phyloP scores from a whole-genome alignment of 129 eudicot genomes.

The Apium graveolens region DNA sequence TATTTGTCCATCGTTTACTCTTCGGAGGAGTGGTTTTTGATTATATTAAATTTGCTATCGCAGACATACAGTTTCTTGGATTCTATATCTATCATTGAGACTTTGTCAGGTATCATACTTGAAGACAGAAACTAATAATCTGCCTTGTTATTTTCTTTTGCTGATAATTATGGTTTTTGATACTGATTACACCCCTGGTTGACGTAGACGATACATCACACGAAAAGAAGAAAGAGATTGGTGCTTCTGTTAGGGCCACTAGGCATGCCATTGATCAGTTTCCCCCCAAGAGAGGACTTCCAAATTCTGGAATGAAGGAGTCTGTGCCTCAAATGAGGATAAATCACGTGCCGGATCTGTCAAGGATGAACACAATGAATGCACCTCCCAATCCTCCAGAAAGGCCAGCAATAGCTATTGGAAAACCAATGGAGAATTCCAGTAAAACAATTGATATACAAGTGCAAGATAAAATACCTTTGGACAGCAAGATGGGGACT shows the following conservation, averaged over 20 bases:
- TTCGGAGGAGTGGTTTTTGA: constrained; percentile 13
- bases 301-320: constrained; percentile 38
- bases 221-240: constrained; percentile 35
- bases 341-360: constrained; percentile 25
- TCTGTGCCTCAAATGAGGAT: constrained; percentile 27
- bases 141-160: not conserved
- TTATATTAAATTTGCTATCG: constrained; percentile 19
- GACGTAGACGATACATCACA: constrained; percentile 20
- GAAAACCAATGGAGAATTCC: constrained; percentile 39
- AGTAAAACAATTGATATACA: constrained; percentile 35
- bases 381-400: constrained; percentile 32
- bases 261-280: constrained; percentile 31
- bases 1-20: constrained; percentile 12
- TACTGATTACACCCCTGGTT: constrained; percentile 29
- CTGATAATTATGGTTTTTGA: constrained; percentile 9
- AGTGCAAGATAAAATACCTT: constrained; percentile 22
- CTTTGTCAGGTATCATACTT: constrained; percentile 58
- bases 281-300: constrained; percentile 31
- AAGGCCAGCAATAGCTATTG: constrained; percentile 34
- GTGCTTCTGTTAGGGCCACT: constrained; percentile 12
- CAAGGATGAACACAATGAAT: constrained; percentile 34
- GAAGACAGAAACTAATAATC: constrained; percentile 4
- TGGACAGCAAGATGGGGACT: constrained; percentile 27
- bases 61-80: constrained; percentile 83
- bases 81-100: constrained; percentile 77